Percentiles rank a stretch among this genome's conserved stretches.
Evolutionary conservation across 306 rosid species (phyloP).

Genomic region (Prinsepia uniflora): DNA sequence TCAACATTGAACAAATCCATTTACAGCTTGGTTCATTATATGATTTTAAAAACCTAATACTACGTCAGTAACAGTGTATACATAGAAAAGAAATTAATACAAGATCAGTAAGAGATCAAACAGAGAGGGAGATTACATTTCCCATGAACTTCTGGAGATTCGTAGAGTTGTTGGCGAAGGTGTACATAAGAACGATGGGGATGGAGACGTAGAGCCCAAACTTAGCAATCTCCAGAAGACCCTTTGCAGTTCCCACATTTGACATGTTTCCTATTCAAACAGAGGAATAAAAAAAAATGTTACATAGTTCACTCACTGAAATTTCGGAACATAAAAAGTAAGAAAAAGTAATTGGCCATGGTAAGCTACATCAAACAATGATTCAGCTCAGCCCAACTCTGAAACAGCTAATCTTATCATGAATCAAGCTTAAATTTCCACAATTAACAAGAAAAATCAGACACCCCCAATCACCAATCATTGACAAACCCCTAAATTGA

Average conservation of each 20-base stretch:
- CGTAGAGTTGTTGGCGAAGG: conserved; percentile 60
- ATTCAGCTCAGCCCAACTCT: too few relatives aligned
- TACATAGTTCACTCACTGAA: background rate
- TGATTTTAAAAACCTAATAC: background rate
- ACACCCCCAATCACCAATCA: too few relatives aligned
- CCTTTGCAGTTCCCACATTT: conserved; percentile 65
- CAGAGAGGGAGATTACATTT: conserved; percentile 36
- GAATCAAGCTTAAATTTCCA: too few relatives aligned
- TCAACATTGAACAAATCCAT: background rate
- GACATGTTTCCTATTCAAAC: conserved; percentile 45
- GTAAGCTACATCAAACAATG: too few relatives aligned
- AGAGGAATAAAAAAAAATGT: background rate
- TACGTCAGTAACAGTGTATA: background rate
- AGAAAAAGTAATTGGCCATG: background rate
- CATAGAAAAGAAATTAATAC: background rate
- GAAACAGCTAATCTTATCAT: too few relatives aligned
- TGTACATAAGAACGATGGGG: conserved; percentile 74
- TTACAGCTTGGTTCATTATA: background rate
- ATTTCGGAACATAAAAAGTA: conserved; percentile 9
- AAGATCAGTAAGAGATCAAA: background rate
- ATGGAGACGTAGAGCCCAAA: conserved; percentile 69
- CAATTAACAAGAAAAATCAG: too few relatives aligned
- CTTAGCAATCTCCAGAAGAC: conserved; percentile 79
- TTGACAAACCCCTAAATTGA: too few relatives aligned
- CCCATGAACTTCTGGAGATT: conserved; percentile 80